Base-by-base conservation (phyloP, 2,329 filamentous ascomycete genomes). In the Colletotrichum lini region DNA sequence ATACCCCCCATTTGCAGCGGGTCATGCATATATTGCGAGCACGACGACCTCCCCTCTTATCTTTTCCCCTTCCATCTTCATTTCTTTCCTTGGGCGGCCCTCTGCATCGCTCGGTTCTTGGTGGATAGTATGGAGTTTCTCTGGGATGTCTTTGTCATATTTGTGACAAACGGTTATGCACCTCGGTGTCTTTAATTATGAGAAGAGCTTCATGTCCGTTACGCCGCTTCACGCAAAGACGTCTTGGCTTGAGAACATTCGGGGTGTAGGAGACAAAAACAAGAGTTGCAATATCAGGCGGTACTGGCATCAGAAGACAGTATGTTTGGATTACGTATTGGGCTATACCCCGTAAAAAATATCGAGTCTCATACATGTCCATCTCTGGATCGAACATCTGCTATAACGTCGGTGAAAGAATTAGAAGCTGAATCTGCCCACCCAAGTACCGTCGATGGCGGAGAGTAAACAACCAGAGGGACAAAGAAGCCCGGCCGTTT, bases 1-100 rank as follows among this genome's bases (percentile, higher is more conserved):
- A 73, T 73, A 73, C 72, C 72, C 70, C 67, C 72, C 49, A 50
- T 60, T 65, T 72, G 67, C 61, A 70, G 61, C 67, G 70, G 52
- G 58, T 45, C 35, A 49, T 44, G 35, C 40, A 40, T n/a, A n/a
- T n/a, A n/a, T 59, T 60, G 59, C 60, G 49, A 64, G 65, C 69
- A 60, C 45, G 18, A 54, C 61, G 50, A 59, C 61, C 23, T 42
- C 16, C n/a, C 53, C 15, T 47, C 35, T 10, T 38, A 38, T 10
- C 8, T 38, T 40, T 49, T 58, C 35, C 40, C 23, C 40, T 44
- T 42, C 53, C 59, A 47, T 63, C 54, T 70, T 59, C 47, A 35
- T 45, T 53, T 18, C 38, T 50, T 58, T 50, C 47, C 30, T 45
- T 23, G 23, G 58, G 58, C 12, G 40, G 26, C 1, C 30, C n/a